Conservation (phyloP, 108 stramenopile species). For the Skeletonema tropicum region DNA sequence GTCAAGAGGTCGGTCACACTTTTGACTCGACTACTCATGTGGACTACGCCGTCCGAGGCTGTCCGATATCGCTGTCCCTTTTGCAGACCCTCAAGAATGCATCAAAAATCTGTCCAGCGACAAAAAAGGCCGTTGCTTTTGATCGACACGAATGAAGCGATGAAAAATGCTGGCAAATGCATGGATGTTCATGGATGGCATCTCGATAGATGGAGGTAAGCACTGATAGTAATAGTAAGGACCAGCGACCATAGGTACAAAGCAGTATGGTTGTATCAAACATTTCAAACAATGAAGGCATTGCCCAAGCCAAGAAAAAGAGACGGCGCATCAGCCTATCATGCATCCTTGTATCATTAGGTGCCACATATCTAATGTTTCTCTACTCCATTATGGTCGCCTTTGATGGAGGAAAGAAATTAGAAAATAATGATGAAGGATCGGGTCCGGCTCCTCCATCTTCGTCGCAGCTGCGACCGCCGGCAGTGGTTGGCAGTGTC, state of each 20-base stretch:
- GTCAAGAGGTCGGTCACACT: no score
- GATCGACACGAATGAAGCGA: no score
- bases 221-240: no score
- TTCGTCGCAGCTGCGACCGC: neutral
- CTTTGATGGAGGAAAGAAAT: constrained; percentile 1
- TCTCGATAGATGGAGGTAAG: no score
- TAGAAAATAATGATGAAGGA: neutral
- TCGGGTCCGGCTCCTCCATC: neutral
- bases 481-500: neutral
- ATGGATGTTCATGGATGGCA: no score
- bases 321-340: neutral
- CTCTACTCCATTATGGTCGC: neutral
- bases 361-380: neutral
- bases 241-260: neutral
- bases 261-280: neutral
- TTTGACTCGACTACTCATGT: no score
- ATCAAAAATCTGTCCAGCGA: no score
- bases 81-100: no score
- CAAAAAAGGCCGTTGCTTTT: no score
- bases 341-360: neutral
- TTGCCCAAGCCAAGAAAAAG: neutral
- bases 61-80: no score
- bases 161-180: no score
- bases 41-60: no score
- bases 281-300: neutral